Percentiles rank a stretch among this genome's conserved stretches.
These are phyloP conservation scores for Rickenella mellea DNA, from an alignment of 768 basidiomycete genomes.

Conservation along the genomic window DNA sequence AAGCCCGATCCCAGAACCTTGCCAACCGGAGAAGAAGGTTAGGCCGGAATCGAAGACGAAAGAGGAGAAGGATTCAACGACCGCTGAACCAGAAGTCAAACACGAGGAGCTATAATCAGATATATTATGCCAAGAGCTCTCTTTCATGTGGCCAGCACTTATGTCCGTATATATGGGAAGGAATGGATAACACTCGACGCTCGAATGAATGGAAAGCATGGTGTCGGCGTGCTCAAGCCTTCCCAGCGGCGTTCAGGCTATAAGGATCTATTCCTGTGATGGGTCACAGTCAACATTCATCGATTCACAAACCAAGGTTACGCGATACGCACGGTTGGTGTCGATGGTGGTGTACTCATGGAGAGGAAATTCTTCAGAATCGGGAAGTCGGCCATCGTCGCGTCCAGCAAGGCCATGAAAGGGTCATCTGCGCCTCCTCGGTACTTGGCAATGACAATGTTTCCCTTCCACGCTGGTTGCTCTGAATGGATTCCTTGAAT, in stretches of 20 bases:
- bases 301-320: too few species aligned
- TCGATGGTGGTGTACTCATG: too few species aligned
- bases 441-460: constrained; percentile 71
- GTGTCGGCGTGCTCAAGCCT: too few species aligned
- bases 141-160: too few species aligned
- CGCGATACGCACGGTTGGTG: too few species aligned
- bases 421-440: constrained; percentile 21
- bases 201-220: neutral
- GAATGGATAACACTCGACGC: neutral
- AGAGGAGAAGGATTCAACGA: constrained; percentile 21
- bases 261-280: too few species aligned
- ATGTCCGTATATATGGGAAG: too few species aligned
- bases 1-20: constrained; percentile 67
- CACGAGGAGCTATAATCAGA: constrained; percentile 3
- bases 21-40: constrained; percentile 48
- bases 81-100: neutral
- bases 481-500: constrained; percentile 62
- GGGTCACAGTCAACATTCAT: too few species aligned
- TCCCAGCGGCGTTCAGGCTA: too few species aligned
- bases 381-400: constrained; percentile 79
- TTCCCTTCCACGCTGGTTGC: constrained; percentile 67
- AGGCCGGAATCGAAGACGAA: constrained; percentile 18
- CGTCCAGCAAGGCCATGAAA: constrained; percentile 50
- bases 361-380: constrained; percentile 72
- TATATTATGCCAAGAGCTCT: neutral